A percentile compares a stretch with the other conserved stretches of the same genome.
Evolutionary conservation across 2,329 filamentous ascomycete genomes (phyloP).

Genomic region (Phaeosphaeriaceae sp.): DNA sequence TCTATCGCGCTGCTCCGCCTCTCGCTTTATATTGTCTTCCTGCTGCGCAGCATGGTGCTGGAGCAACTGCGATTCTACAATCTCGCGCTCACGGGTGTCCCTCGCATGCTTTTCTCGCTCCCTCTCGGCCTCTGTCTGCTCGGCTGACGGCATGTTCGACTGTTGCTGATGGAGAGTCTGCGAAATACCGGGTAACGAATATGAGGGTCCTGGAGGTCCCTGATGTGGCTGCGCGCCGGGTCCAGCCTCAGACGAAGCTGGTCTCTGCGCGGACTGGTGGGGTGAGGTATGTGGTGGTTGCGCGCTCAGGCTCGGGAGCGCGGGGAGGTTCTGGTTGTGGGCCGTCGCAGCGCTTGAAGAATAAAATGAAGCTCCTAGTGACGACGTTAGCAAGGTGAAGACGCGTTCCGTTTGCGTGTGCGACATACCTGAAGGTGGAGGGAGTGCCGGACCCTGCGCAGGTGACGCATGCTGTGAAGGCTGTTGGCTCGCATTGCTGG

Average conservation of each 20-base stretch:
- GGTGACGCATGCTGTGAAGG: constrained; percentile 44
- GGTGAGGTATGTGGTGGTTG: constrained; percentile 54
- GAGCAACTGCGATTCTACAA: constrained; percentile 58
- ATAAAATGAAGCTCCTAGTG: constrained; percentile 49
- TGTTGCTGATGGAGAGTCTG: constrained; percentile 52
- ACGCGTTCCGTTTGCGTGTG: constrained; percentile 13
- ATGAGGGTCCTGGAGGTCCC: constrained; percentile 48
- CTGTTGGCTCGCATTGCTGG: constrained; percentile 39
- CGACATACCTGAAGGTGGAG: constrained; percentile 49
- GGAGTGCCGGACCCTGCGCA: constrained; percentile 48
- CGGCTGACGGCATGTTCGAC: constrained; percentile 46
- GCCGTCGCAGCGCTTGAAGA: constrained; percentile 45
- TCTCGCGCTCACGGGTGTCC: constrained; percentile 58
- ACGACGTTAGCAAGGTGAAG: constrained; percentile 23
- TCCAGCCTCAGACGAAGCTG: constrained; percentile 47
- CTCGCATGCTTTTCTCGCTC: constrained; percentile 58
- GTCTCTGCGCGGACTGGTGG: constrained; percentile 45
- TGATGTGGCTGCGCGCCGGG: constrained; percentile 42
- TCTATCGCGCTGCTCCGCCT: constrained; percentile 61
- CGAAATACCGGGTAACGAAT: constrained; percentile 54
- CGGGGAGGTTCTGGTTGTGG: constrained; percentile 54
- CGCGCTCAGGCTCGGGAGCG: constrained; percentile 53
- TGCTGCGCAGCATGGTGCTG: constrained; percentile 53
- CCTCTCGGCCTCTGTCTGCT: constrained; percentile 49
- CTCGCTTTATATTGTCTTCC: constrained; percentile 61